phyloP scores from a whole-genome alignment of 169 alveolate genomes.

The Neospora caninum region DNA sequence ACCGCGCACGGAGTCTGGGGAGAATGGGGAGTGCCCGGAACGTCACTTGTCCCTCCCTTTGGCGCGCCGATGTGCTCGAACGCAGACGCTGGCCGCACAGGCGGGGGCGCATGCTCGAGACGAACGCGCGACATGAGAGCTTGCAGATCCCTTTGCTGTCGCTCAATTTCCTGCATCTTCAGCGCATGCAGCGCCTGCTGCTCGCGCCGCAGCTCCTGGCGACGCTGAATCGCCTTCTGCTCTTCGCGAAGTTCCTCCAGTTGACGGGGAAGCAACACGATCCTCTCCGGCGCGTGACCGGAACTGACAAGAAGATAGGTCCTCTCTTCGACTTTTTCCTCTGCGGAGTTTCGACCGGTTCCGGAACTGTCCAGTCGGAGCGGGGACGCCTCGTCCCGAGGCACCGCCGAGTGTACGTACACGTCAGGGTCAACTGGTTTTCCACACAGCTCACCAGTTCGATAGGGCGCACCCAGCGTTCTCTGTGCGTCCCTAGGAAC shows the following conservation, averaged over 20 bases:
- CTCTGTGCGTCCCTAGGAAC: too few relatives aligned
- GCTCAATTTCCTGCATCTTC: neutral
- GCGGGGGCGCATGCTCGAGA: neutral
- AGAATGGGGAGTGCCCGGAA: too few relatives aligned
- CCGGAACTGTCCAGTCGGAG: too few relatives aligned
- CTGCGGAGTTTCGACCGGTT: too few relatives aligned
- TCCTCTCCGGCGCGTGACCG: neutral
- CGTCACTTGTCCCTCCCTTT: too few relatives aligned
- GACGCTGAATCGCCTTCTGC: conserved; percentile 3
- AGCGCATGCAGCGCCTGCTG: neutral
- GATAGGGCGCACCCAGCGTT: too few relatives aligned
- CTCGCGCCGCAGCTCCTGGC: neutral
- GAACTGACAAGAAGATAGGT: neutral
- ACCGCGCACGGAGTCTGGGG: too few relatives aligned
- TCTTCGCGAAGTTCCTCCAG: neutral
- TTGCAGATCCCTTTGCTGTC: neutral
- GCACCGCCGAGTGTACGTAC: too few relatives aligned
- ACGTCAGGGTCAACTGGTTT: too few relatives aligned
- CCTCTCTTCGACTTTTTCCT: neutral
- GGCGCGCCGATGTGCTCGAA: too few relatives aligned
- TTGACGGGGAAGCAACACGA: neutral
- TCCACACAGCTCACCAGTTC: too few relatives aligned
- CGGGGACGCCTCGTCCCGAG: too few relatives aligned
- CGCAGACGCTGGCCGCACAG: neutral
- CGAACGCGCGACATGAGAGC: neutral